Base-by-base conservation (phyloP, 2,329 filamentous ascomycete genomes). In the Sclerotinia trifoliorum region DNA sequence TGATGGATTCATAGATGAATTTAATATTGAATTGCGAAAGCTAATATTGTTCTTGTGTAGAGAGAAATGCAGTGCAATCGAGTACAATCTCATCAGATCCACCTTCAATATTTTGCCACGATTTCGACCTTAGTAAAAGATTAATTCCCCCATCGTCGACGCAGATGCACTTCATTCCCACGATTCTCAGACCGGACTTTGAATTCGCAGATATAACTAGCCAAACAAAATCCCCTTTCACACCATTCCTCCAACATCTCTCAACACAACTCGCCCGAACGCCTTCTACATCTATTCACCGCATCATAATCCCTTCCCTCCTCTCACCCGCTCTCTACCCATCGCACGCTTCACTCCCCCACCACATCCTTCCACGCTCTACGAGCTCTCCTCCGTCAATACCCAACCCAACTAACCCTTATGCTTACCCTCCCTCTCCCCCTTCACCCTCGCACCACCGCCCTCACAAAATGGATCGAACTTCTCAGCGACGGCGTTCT, bases 301-400 rank as follows among this genome's bases (percentile, higher is more conserved):
- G 95, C 58, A 82, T 98, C 49, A 82, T 97, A 57, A 83, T 98
- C n/a, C 94, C 95, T 0, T 89, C 86, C 66, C 83, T 98, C 13
- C 86, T 98, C 32, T 95, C 92, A 4, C 94, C 95, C n/a, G 90
- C 91, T 1, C 78, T 94, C 19, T 98, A 97, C 76, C 85, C 90
- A 32, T 83, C 90, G 2, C 82, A 86, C 35, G 83, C 88, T 57
- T 88, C 87, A 71, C 85, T 85, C n/a, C 93, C 94, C 0, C 81
- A 88, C 42, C 84, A 90, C 74, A 81, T 96, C 32, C 82, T 98
- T 42, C 5, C 93, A 97, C 74, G 84, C 84, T 2, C 81, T 99
- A 19, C 86, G 92, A 61, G 88, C 88, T 5, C 81, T 99, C 3
- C 83, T 97, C 52, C 88, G 91, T 15, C 84, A 85, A 67, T 85